Evolutionary conservation across 2,329 filamentous ascomycete species (phyloP), one percentile per base, ranked within the genome.

Genomic region (Rutstroemia sp.): DNA sequence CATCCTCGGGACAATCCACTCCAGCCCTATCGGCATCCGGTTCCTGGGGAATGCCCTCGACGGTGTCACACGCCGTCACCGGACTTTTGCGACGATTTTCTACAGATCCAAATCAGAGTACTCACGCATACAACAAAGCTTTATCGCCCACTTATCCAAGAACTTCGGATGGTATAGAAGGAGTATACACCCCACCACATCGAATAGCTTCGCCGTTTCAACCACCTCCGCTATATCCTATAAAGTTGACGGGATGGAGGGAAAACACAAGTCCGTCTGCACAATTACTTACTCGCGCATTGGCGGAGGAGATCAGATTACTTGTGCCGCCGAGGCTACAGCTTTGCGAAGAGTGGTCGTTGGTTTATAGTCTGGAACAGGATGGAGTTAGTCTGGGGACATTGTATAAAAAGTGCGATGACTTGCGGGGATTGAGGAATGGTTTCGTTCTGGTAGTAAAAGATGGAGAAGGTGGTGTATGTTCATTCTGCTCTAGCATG

Each of bases 291-390:
- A 86, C 80, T 17, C 75, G 77, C 50, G 80, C 84, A 10, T 76
- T 97, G 30, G 94, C 92, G 2, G 94, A 97, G 73, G 94, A 97
- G 75, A 96, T 97, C 57, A 81, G 94, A 48, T 81, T 95, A 41
- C 84, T 97, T 66, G 76, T 97, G 21, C 94, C 94, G 0, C 84
- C 95, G 62, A 80, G 94, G 49, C 74, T 97, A 58, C 89, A 95
- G 71, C 83, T 99, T 46, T 82, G 87, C 58, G 92, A 96, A 64
- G 83, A 87, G 59, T 99, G 94, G 94, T 80, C 79, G 54, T 75
- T 97, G 51, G 80, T 87, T 39, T 99, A 97, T 73, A 95, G 89
- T 62, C 77, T 99, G 38, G 92, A 96, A 67, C 88, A 95, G 72
- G 86, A 99, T 71, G 94, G 94, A 12, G 89, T 92, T 51, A 94